These are phyloP conservation scores for Miamiensis avidus DNA, from an alignment of 169 alveolate species.

Conservation along the genomic window DNA sequence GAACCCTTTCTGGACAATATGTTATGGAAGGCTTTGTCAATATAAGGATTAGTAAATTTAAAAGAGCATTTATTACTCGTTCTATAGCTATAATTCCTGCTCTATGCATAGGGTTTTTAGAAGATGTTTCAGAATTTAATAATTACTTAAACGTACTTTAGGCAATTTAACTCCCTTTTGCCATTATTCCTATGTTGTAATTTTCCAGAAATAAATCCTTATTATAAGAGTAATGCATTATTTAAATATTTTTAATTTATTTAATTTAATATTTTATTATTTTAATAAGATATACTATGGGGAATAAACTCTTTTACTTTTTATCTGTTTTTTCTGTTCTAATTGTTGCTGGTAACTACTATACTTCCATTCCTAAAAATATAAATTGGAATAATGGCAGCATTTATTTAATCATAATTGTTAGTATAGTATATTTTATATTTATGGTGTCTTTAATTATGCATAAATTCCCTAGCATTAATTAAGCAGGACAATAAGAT, in stretches of 20 bases:
- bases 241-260: too few species aligned
- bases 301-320: too few species aligned
- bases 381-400: too few species aligned
- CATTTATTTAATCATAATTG: too few species aligned
- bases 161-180: conserved; percentile 59
- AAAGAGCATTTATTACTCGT: conserved; percentile 44
- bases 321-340: background rate
- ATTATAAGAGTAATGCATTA: conserved; percentile 17
- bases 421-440: too few species aligned
- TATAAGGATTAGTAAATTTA: conserved; percentile 32
- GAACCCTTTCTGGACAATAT: conserved; percentile 56
- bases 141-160: conserved; percentile 39
- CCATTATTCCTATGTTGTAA: conserved; percentile 49
- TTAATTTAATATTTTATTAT: too few species aligned
- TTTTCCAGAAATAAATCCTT: conserved; percentile 19
- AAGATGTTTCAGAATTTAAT: conserved; percentile 30
- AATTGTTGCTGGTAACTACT: background rate
- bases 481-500: too few species aligned
- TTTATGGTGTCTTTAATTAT: too few species aligned
- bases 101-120: conserved; percentile 35
- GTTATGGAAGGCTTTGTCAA: conserved; percentile 56
- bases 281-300: background rate
- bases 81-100: conserved; percentile 60
- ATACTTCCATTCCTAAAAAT: background rate
- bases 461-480: too few species aligned